Evolutionary conservation across 202 grass and related monocot genomes (phyloP).

Genomic region (Setaria viridis): DNA sequence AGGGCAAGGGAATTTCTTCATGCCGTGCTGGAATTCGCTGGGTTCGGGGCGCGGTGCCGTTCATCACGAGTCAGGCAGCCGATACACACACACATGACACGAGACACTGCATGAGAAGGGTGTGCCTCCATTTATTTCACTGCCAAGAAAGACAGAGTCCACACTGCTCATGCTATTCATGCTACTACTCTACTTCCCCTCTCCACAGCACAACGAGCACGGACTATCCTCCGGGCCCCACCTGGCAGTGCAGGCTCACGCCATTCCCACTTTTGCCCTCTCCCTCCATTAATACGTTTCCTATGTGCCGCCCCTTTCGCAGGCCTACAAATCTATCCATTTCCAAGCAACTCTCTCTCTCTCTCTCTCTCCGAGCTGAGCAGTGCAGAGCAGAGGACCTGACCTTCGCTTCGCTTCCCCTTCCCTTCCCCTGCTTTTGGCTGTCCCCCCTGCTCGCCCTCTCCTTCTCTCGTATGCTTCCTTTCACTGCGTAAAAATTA

Average conservation of each 20-base stretch:
- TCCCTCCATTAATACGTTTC: conserved; percentile 18
- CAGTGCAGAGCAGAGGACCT: not conserved
- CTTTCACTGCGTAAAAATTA: not conserved
- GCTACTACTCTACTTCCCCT: not conserved
- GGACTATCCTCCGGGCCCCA: not conserved
- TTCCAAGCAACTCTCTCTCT: conserved; percentile 9
- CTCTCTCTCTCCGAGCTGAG: not conserved
- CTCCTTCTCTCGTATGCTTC: not conserved
- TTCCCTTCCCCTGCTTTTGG: not conserved
- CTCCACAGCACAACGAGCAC: not conserved
- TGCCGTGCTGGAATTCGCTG: not conserved
- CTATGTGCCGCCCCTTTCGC: conserved; percentile 41
- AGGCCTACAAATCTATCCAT: conserved; percentile 54
- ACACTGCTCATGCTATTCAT: not conserved
- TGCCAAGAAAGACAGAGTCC: not conserved
- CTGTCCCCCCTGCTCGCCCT: not conserved
- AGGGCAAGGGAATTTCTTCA: not conserved
- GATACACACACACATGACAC: not conserved
- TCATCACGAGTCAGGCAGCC: not conserved
- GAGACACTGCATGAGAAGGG: not conserved
- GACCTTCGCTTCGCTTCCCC: not conserved
- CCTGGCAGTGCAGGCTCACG: not conserved
- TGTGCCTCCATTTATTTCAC: conserved; percentile 18
- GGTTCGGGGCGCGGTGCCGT: not conserved
- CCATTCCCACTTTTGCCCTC: conserved; percentile 10